Percentiles rank a stretch among this genome's conserved stretches.
phyloP scores from a whole-genome alignment of 2,329 filamentous ascomycete genomes.

The Ophiosphaerella herpotricha region DNA sequence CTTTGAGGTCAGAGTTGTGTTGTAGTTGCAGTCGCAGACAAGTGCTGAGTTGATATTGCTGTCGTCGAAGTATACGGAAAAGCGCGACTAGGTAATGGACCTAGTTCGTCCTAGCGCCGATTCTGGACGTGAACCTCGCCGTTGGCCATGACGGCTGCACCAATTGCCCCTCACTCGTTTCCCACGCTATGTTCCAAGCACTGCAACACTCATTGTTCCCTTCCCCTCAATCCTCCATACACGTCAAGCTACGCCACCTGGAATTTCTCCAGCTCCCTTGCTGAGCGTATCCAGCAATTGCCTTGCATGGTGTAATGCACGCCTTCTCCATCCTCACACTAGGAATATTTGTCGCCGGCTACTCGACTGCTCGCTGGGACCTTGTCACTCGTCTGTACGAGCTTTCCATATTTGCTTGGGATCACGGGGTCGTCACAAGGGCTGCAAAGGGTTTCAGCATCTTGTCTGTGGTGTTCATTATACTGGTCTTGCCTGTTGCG shows the following conservation, averaged over 20 bases:
- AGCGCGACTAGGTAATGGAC: too few relatives aligned
- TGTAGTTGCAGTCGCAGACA: too few relatives aligned
- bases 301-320: conserved; percentile 71
- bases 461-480: conserved; percentile 81
- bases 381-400: conserved; percentile 96
- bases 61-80: too few relatives aligned
- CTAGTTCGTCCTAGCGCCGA: conserved; percentile 2
- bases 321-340: conserved; percentile 94
- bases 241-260: background rate
- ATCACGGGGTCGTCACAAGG: conserved; percentile 93
- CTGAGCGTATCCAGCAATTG: background rate
- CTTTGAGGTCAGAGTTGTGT: too few relatives aligned
- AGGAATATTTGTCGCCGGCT: conserved; percentile 98
- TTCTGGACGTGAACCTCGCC: conserved; percentile 9
- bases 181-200: conserved; percentile 20
- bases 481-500: conserved; percentile 82
- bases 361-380: conserved; percentile 99
- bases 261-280: background rate
- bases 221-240: background rate
- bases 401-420: conserved; percentile 95
- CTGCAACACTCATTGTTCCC: conserved; percentile 11
- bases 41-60: too few relatives aligned
- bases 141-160: conserved; percentile 1
- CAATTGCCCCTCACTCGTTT: conserved; percentile 4
- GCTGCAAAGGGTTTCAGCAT: conserved; percentile 83